Evolutionary conservation across 176 grass and related monocot species (phyloP), one percentile per base, ranked within the genome.

Genomic region (Typha latifolia): DNA sequence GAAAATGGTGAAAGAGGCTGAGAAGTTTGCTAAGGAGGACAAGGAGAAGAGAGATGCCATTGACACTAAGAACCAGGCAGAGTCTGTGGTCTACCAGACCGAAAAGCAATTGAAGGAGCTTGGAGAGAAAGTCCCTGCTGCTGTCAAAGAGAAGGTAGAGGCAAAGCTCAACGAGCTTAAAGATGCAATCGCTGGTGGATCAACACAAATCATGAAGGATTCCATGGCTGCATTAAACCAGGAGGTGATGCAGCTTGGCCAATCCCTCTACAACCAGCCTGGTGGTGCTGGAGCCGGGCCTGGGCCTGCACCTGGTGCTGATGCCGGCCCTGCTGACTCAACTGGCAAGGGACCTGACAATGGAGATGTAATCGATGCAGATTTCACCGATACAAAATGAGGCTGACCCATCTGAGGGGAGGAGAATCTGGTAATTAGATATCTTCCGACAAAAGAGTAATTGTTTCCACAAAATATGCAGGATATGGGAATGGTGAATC

Each of bases 31-130:
- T 21, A 89, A 90, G 74, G 94, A 99, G 77, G 94, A 99, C 53
- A 99, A 99, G 69, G 86, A 99, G 83, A 99, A 87, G 63, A 92
- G 94, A 86, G 94, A 99, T 27, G 89, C 83, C 22, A 93, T 99
- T 57, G 94, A 99, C 73, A 90, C 94, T 8, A 99, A 99, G 75
- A 99, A 99, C 81, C 94, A 99, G 64, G 90, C 89, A 0, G 89
- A 99, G 47, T 87, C 94, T 2, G 70, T 99, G 34, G 84, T 93
- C 49, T 99, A 99, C 79, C 94, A 99, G 75, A 99, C 94, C 0
- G 94, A 99, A 79, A 99, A 99, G 68, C 94, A 99, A 73, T 63
- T 99, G 49, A 99, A 99, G 67, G 94, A 99, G 62, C 81, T 99
- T 1, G 89, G 86, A 8, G 86, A 99, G 37, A 99, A 99, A 72